Evolutionary conservation across 169 alveolate genomes (phyloP), one percentile per base, ranked within the genome.

Genomic region (Cytauxzoon felis): DNA sequence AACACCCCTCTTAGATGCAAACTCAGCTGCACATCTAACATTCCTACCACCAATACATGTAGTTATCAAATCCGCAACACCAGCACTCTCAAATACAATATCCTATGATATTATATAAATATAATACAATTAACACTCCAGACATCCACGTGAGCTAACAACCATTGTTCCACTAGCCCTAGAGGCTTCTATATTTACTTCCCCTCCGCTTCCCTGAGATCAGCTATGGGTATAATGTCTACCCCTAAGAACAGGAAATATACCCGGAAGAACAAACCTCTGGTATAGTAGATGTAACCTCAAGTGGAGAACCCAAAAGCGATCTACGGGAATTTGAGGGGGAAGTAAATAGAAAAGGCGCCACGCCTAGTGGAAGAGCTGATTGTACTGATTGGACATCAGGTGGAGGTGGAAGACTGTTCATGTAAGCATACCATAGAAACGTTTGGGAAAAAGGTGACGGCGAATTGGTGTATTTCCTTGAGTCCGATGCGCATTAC

Each of bases 1-100:
- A 50, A 33, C 59, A 5, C 95, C 96, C 6, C 76, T 68, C 47
- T 83, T 71, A 16, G 75, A 73, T 49, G 94, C 95, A 72, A 92
- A 93, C 45, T 89, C 96, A 24, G 92, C 93, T 21, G 96, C 96
- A 21, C 96, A 92, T 49, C 90, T 80, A 19, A 88, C 91, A 78
- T 93, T 93, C 36, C 97, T 78, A 0, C 97, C 97, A 6, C 96
- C 96, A 27, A 90, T 79, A 52, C 95, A 91, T 16, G 97, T 93
- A 21, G 97, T 91, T 40, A 93, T 91, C 45, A 91, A 78, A 70
- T 93, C 97, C 4, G 96, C 97, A 43, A 91, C 75, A n/a, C 97
- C 97, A 34, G 95, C 92, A 40, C 94, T 87, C 57, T 93, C 97
- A 63, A 91, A 88, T 27, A 92, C 92, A 19, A 94, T 92, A 30